A percentile compares a stretch with the other conserved stretches of the same genome.
These are phyloP conservation scores for Magnolia kwangsiensis DNA, from an alignment of 164 flowering plant species.

Conservation along the genomic window DNA sequence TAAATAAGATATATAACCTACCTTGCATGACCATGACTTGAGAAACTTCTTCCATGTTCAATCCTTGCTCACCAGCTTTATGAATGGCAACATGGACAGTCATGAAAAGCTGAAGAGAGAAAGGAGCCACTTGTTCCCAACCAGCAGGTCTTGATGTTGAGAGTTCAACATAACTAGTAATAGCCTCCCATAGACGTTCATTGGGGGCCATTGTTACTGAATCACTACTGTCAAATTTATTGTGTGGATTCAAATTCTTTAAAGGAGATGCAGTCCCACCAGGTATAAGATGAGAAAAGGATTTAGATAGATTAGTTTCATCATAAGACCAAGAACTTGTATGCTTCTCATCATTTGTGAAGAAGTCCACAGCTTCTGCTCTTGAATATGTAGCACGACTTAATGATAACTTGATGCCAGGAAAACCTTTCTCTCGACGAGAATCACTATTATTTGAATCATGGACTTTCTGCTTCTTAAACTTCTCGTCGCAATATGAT, in stretches of 20 bases:
- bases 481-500: constrained; percentile 16
- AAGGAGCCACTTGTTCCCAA: constrained; percentile 17
- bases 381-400: constrained; percentile 34
- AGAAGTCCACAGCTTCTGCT: constrained; percentile 32
- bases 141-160: constrained; percentile 27
- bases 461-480: constrained; percentile 46
- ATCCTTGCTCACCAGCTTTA: constrained; percentile 88
- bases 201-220: constrained; percentile 10
- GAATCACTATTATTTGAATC: constrained; percentile 53
- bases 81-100: constrained; percentile 45
- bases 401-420: constrained; percentile 63
- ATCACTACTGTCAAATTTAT: constrained; percentile 12
- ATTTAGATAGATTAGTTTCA: constrained; percentile 13
- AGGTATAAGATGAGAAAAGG: constrained; percentile 12
- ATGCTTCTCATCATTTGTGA: constrained; percentile 18
- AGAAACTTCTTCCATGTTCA: constrained; percentile 54
- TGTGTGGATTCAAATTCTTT: constrained; percentile 22
- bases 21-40: constrained; percentile 35
- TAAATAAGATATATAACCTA: constrained; percentile 18
- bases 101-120: constrained; percentile 48
- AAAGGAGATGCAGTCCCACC: constrained; percentile 13
- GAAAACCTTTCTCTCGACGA: constrained; percentile 89
- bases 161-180: constrained; percentile 46
- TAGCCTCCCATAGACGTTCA: constrained; percentile 63
- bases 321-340: constrained; percentile 11